Conservation (phyloP, 164 flowering plant species). For the Berberis vulgaris region DNA sequence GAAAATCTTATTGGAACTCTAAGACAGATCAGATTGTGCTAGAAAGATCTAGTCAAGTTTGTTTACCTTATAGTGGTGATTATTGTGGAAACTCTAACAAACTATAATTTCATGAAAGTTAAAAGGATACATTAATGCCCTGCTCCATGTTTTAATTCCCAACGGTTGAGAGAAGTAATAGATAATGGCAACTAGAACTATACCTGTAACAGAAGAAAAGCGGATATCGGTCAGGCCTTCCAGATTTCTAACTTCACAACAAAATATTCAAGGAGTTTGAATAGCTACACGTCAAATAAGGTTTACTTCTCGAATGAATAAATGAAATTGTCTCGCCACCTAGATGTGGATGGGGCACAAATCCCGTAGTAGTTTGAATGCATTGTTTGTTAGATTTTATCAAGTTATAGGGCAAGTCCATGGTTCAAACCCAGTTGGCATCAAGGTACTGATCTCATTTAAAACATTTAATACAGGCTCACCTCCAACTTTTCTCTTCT, state of each 20-base stretch:
- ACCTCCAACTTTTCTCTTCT: no score
- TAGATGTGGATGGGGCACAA: no score
- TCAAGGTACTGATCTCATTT: no score
- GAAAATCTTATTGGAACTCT: conserved; percentile 11
- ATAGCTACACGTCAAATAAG: no score
- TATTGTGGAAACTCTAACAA: neutral
- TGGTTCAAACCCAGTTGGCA: no score
- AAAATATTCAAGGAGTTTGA: neutral
- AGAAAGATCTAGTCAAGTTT: no score
- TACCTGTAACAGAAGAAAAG: conserved; percentile 42
- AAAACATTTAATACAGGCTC: no score
- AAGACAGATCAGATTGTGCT: neutral
- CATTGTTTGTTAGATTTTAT: no score
- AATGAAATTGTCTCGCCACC: no score
- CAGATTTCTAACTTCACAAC: neutral
- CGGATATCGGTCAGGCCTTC: conserved; percentile 7
- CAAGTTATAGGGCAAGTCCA: no score
- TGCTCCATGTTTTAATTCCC: conserved; percentile 56
- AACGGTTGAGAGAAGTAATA: conserved; percentile 79
- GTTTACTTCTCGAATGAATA: no score
- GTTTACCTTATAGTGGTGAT: neutral
- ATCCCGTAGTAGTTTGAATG: no score
- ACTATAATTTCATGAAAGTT: neutral
- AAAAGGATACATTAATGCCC: conserved; percentile 70
- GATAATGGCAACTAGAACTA: conserved; percentile 69